Conservation (phyloP, 495 filamentous ascomycete species). For the Geoglossum glabrum region DNA sequence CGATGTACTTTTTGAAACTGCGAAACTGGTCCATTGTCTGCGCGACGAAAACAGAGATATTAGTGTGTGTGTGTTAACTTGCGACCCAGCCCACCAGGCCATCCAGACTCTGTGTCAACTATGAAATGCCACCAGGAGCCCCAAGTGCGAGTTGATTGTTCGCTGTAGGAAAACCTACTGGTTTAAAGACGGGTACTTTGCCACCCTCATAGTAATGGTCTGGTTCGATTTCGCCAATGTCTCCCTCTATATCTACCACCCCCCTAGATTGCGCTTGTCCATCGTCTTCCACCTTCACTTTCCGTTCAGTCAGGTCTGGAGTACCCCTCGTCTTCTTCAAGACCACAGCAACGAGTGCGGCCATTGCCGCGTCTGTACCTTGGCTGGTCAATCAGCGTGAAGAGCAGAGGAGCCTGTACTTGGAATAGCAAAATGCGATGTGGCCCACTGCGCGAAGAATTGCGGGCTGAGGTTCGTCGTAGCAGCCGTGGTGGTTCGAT, state of each 20-base stretch:
- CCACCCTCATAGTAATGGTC: conserved; percentile 74
- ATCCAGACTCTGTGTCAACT: neutral
- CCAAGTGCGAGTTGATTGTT: neutral
- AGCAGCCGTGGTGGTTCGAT: neutral
- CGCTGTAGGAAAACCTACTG: conserved; percentile 31
- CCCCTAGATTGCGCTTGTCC: conserved; percentile 21
- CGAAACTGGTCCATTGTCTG: conserved; percentile 82
- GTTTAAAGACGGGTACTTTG: conserved; percentile 83
- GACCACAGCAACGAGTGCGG: conserved; percentile 2
- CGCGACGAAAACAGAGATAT: neutral
- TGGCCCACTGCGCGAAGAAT: neutral
- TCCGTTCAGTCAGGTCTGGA: conserved; percentile 23
- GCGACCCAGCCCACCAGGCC: neutral
- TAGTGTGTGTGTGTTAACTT: neutral
- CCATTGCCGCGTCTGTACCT: conserved; percentile 6
- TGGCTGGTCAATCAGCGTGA: neutral
- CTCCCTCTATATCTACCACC: conserved; percentile 31
- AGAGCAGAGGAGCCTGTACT: neutral
- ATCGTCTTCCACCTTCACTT: conserved; percentile 16
- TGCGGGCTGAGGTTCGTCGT: neutral
- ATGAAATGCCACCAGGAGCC: neutral
- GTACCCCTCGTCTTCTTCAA: conserved; percentile 5
- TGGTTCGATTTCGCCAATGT: conserved; percentile 51
- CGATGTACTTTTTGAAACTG: conserved; percentile 74
- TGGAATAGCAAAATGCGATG: neutral